Conservation (phyloP, 2,329 filamentous ascomycete genomes). For the Aspergillus sp. region DNA sequence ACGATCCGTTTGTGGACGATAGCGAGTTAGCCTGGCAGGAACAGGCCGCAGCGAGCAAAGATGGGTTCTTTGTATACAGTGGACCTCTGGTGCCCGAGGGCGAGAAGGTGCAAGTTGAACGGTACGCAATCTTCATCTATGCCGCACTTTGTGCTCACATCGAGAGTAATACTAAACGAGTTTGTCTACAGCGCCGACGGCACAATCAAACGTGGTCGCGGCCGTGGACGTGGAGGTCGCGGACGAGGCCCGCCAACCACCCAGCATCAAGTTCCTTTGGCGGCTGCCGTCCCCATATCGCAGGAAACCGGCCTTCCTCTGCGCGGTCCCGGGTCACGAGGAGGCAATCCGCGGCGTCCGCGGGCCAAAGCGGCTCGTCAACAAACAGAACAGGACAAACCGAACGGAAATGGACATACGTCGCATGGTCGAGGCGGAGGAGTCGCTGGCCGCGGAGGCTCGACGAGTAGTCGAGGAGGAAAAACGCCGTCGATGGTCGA, state of each 20-base stretch:
- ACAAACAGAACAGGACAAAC: conserved; percentile 77
- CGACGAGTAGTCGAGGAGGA: conserved; percentile 26
- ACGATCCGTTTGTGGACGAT: conserved; percentile 77
- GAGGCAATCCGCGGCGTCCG: conserved; percentile 75
- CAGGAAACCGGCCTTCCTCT: conserved; percentile 83
- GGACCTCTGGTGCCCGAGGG: conserved; percentile 85
- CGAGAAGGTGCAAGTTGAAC: conserved; percentile 69
- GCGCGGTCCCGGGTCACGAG: conserved; percentile 68
- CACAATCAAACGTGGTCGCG: conserved; percentile 63
- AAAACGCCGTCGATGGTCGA: conserved; percentile 31
- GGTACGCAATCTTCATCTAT: conserved; percentile 44
- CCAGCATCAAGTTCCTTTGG: conserved; percentile 69
- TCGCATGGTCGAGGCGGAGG: conserved; percentile 31
- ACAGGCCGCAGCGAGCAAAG: conserved; percentile 87
- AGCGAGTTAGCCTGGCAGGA: conserved; percentile 95
- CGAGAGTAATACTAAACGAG: conserved; percentile 18
- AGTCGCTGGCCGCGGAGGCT: conserved; percentile 27
- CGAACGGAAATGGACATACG: conserved; percentile 50
- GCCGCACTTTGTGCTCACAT: conserved; percentile 10
- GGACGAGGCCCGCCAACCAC: conserved; percentile 62
- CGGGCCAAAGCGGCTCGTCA: conserved; percentile 83
- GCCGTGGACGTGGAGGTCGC: conserved; percentile 54
- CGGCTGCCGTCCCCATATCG: conserved; percentile 81
- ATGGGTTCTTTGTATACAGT: conserved; percentile 97
- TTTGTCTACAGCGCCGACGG: conserved; percentile 62